Base-by-base conservation (phyloP, 768 basidiomycete species). In the Mycena vitilis region DNA sequence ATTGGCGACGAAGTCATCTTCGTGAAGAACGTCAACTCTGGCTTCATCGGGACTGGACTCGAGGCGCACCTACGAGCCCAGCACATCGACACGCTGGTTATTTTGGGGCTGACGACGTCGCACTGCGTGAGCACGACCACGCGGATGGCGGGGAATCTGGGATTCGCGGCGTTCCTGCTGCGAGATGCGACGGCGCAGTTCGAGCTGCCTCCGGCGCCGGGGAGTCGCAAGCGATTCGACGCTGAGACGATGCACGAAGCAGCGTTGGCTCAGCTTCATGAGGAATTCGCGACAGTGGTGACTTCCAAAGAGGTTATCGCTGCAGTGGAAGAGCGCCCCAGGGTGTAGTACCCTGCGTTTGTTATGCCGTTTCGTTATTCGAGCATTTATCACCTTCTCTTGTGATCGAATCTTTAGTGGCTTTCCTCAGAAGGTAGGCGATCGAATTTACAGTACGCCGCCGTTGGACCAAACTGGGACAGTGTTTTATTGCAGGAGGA, bases 21-120 rank as follows among this genome's bases (percentile, higher is more conserved):
- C 60, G 63, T 71, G 37, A 76, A 76, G 63, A 62, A 67, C 51
- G 75, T 74, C 49, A 73, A 73, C 60, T 75, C 74, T 6, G 66
- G 65, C 15, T 76, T 76, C 69, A 75, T 76, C 42, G 75, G 75
- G 25, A 76, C 74, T n/a, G 70, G 68, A 1, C 68, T 76, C 11
- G 74, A 76, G 52, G 62, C 56, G 52, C 67, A 70, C 25, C 71
- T 76, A 15, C 69, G 68, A 2, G 60, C 65, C 6, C 48, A 34
- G 1, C 44, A 62, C 15, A 74, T 76, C 34, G 66, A 72, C 30
- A 72, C 63, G 7, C 66, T 76, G 42, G 71, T 76, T n/a, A 65
- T 74, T 16, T 57, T 73, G 5, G 75, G 75, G 22, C 52, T 75
- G 34, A 71, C 74, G 7, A 73, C 74, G 20, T 68, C 70, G 23